Percentiles rank a stretch among this genome's conserved stretches.
phyloP scores from a whole-genome alignment of 345 rosid species.

The Raphanus sativus region DNA sequence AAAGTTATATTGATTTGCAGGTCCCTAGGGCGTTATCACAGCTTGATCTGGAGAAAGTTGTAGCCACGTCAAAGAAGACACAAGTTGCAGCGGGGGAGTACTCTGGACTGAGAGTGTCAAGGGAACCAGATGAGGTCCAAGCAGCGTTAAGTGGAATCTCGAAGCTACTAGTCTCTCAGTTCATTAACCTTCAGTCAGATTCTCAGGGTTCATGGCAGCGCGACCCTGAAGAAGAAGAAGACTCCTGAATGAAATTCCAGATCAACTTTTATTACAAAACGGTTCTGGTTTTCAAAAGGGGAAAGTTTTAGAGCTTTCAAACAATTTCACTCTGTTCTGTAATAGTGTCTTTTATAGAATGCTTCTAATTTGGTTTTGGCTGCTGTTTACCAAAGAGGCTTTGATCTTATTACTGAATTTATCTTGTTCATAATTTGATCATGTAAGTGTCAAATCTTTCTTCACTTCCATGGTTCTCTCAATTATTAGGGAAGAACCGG shows the following conservation, averaged over 20 bases:
- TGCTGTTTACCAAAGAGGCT: not conserved
- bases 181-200: conserved; percentile 73
- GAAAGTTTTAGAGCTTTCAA: conserved; percentile 1
- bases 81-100: conserved; percentile 76
- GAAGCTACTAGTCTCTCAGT: conserved; percentile 71
- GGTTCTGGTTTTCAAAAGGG: conserved; percentile 20
- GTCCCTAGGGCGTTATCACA: conserved; percentile 70
- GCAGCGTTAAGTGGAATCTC: conserved; percentile 79
- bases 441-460: not conserved
- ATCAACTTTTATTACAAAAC: not conserved
- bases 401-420: conserved; percentile 1
- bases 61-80: conserved; percentile 67
- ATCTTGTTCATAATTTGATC: not conserved
- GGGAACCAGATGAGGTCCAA: conserved; percentile 74
- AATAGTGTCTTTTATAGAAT: conserved; percentile 1
- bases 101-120: conserved; percentile 45
- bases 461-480: not conserved
- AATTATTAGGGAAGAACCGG: conserved; percentile 70
- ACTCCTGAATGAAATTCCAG: conserved; percentile 21
- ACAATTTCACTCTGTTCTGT: not conserved
- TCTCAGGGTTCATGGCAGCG: conserved; percentile 49
- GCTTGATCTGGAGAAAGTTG: conserved; percentile 67
- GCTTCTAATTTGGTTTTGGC: conserved; percentile 8
- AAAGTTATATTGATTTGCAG: conserved; percentile 40
- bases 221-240: conserved; percentile 36